Conservation (phyloP, 441 rosid genomes). For the Geranium incanum region DNA sequence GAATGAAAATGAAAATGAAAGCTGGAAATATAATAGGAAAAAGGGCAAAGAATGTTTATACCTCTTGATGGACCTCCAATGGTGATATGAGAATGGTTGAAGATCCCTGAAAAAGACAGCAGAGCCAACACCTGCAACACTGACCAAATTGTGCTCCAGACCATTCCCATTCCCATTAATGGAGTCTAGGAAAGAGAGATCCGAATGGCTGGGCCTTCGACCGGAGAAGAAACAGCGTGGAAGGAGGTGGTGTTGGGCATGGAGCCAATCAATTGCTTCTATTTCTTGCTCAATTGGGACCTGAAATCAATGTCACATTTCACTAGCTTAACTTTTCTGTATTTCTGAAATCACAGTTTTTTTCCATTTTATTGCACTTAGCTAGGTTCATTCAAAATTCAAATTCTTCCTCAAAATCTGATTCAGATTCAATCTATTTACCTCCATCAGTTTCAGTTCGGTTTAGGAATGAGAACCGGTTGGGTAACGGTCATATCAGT, state of each 20-base stretch:
- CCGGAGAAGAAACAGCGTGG: constrained; percentile 76
- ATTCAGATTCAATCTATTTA: no score
- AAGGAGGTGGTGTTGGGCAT: constrained; percentile 49
- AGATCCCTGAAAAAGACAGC: constrained; percentile 66
- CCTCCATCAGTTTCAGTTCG: no score
- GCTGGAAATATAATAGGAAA: no score
- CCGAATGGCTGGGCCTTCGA: constrained; percentile 30
- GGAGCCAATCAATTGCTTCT: constrained; percentile 80
- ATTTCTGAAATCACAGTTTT: no score
- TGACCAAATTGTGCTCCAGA: constrained; percentile 31
- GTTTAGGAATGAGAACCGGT: no score
- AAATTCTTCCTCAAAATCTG: no score
- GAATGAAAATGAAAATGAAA: no score
- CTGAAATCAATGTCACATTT: constrained; percentile 21
- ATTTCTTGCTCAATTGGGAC: constrained; percentile 55
- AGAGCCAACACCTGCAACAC: constrained; percentile 80
- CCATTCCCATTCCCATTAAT: constrained; percentile 32
- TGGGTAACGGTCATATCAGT: no score
- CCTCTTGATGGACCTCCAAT: constrained; percentile 87
- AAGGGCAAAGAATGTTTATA: constrained; percentile 14
- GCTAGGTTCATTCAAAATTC: no score
- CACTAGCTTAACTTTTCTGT: no score
- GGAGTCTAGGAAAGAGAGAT: constrained; percentile 26
- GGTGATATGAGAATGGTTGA: constrained; percentile 61
- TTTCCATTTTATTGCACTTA: no score